Percentiles rank a stretch among this genome's conserved stretches.
These are phyloP conservation scores for Stylonectria norvegica DNA, from an alignment of 2,329 filamentous ascomycete species.

Conservation along the genomic window DNA sequence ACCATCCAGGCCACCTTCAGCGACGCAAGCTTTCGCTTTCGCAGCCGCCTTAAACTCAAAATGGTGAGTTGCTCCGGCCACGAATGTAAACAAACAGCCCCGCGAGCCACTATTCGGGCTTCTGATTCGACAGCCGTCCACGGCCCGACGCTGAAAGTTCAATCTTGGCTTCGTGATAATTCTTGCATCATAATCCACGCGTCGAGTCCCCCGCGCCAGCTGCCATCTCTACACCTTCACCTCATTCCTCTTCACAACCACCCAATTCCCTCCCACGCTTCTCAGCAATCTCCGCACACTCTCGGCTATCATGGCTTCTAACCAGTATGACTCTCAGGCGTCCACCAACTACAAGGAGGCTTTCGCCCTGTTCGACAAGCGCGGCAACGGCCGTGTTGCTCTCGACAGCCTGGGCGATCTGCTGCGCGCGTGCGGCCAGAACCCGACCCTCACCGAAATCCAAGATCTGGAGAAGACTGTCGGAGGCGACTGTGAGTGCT, in stretches of 20 bases:
- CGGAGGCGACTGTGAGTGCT: constrained; percentile 80
- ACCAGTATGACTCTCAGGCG: constrained; percentile 56
- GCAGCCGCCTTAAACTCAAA: constrained; percentile 23
- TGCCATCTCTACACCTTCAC: constrained; percentile 10
- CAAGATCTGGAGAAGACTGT: constrained; percentile 86
- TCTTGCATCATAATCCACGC: constrained; percentile 16
- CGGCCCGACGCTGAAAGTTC: constrained; percentile 17
- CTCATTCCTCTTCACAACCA: constrained; percentile 10
- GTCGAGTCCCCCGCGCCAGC: constrained; percentile 15
- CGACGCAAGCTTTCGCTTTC: constrained; percentile 16
- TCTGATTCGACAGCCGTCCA: constrained; percentile 33
- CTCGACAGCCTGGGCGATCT: constrained; percentile 88
- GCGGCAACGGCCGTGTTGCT: constrained; percentile 87
- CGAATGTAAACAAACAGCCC: constrained; percentile 35
- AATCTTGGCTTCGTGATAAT: no score
- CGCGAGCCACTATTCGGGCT: constrained; percentile 21
- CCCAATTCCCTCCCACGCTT: constrained; percentile 9
- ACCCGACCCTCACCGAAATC: constrained; percentile 93
- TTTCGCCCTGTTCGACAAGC: constrained; percentile 99
- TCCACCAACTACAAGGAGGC: constrained; percentile 99
- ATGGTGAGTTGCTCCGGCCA: constrained; percentile 40
- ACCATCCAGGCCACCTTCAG: constrained; percentile 8
- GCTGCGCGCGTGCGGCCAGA: constrained; percentile 94
- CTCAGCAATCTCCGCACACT: constrained; percentile 8
- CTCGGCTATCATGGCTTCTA: constrained; percentile 48